Percentiles rank a stretch among this genome's conserved stretches.
Conservation (phyloP, 2,329 filamentous ascomycete genomes). For the Curvularia hawaiiensis region DNA sequence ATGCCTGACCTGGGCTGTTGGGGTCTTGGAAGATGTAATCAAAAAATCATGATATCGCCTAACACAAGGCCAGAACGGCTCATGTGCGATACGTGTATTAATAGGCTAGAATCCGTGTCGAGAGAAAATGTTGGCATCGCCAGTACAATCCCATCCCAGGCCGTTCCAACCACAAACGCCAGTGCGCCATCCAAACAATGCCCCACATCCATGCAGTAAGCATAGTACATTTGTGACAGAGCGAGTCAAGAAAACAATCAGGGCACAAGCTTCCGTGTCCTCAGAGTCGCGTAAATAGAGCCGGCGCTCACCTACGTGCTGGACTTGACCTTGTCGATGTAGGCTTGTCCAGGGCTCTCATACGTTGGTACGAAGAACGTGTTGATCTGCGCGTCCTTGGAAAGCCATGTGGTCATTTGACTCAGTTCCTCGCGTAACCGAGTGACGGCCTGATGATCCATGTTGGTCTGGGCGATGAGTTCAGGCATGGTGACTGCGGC, state of each 20-base stretch:
- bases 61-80: background rate
- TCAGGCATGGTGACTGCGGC: constrained; percentile 82
- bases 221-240: constrained; percentile 20
- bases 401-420: constrained; percentile 85
- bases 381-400: constrained; percentile 67
- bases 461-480: constrained; percentile 94
- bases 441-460: constrained; percentile 90
- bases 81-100: constrained; percentile 12
- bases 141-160: background rate
- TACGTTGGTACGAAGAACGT: constrained; percentile 81
- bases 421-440: constrained; percentile 86
- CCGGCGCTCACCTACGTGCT: constrained; percentile 17
- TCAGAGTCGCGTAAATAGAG: background rate
- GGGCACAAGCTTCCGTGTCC: background rate
- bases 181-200: constrained; percentile 19
- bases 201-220: constrained; percentile 20
- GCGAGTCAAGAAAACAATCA: constrained; percentile 1
- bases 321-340: constrained; percentile 68
- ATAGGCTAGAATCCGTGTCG: constrained; percentile 6
- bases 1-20: constrained; percentile 41
- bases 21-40: constrained; percentile 30
- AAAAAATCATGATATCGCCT: constrained; percentile 11
- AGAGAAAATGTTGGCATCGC: background rate
- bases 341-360: constrained; percentile 72
- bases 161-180: constrained; percentile 12